Base-by-base conservation (phyloP, 2,329 filamentous ascomycete species). In the Colletotrichum sp. region DNA sequence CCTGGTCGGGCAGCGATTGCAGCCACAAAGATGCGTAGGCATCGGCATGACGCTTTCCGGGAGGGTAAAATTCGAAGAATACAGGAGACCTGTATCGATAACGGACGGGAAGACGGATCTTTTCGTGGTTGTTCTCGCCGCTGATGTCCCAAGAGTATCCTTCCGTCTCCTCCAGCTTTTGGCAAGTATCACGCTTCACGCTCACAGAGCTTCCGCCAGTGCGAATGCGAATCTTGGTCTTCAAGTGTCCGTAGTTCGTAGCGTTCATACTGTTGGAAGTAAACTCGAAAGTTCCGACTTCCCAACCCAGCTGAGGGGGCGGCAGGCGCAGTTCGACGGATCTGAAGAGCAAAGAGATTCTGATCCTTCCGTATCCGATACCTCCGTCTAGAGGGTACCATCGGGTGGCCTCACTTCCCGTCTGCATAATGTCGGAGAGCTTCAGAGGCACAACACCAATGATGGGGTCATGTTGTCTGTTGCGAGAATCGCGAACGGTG, bases 381-480 rank as follows among this genome's bases (percentile, higher is more conserved):
- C 97, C 97, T 26, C 96, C 97, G 81, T 98, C 96, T 0, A 99
- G 90, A n/a, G 97, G 96, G 83, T 98, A 99, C 96, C 96, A 98
- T 76, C 96, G 89, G 4, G 96, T 98, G 71, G 93, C 87, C 83
- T 99, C 95, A 60, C 95, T 98, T 79, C 93, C 94, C 1, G 94
- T 98, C 80, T 96, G 93, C 26, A 99, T 88, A n/a, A 98, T 90
- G 66, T 98, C 95, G 0, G 95, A 95, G 0, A 99, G 85, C 83
- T 96, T 97, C 75, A 99, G 87, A 2, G 96, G 95, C 3, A 99
- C 94, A 6, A 99, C 94, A 55, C 97, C 97, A 36, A 99, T 92
- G 76, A 99, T 95, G 0, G 97, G 96, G 79, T 99, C 97, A 80
- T 99, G 96, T 85, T 99, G 93, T 70, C 96, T 91, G 84, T 98